These are phyloP conservation scores for Nakaseomyces delphensis DNA, from an alignment of 1,139 yeast genomes.

Conservation along the genomic window DNA sequence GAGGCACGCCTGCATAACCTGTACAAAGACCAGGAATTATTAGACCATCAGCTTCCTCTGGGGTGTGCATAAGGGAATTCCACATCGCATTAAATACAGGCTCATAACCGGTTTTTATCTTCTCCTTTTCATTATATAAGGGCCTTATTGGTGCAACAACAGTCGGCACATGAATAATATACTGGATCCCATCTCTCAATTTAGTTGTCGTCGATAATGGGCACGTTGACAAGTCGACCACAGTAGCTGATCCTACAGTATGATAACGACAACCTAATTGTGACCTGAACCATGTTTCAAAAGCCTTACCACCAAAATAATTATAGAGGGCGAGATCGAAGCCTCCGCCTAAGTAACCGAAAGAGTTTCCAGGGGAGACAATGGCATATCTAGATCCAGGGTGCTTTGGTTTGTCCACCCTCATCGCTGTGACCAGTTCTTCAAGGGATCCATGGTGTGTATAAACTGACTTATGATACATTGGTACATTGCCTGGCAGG, in stretches of 20 bases:
- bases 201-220: constrained; percentile 8
- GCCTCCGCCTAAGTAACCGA: constrained; percentile 46
- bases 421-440: constrained; percentile 10
- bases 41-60: constrained; percentile 29
- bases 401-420: constrained; percentile 4
- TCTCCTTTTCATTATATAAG: constrained; percentile 15
- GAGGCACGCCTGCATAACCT: constrained; percentile 41
- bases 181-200: constrained; percentile 24
- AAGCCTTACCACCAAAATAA: constrained; percentile 29
- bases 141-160: constrained; percentile 37
- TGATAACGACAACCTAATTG: constrained; percentile 22
- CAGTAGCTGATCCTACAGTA: constrained; percentile 23
- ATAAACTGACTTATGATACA: not conserved
- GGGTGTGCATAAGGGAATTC: constrained; percentile 32
- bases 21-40: constrained; percentile 45
- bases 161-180: constrained; percentile 41
- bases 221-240: constrained; percentile 18
- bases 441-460: constrained; percentile 15
- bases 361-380: constrained; percentile 48
- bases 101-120: constrained; percentile 19
- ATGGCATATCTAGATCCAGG: constrained; percentile 22
- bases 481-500: not conserved
- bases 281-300: constrained; percentile 26
- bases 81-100: constrained; percentile 41
- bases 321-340: constrained; percentile 39